Base-by-base conservation (phyloP, 75 land plant genomes). In the Cryptomeria japonica region DNA sequence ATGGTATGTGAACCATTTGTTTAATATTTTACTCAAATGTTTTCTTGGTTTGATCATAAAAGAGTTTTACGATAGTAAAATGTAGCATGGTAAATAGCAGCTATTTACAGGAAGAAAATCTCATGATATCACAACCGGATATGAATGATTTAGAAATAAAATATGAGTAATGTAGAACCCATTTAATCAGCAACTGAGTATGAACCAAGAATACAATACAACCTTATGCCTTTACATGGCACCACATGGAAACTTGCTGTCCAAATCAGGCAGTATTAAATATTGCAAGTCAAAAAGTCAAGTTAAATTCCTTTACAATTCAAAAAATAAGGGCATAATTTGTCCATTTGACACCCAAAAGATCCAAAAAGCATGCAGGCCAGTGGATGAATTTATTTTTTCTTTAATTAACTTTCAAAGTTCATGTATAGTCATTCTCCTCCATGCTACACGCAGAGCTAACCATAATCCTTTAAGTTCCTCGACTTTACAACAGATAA, bases 261-360 rank as follows among this genome's bases (percentile, higher is more conserved):
- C 77, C 37, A 75, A 12, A 75, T 10, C 85, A 84, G 34, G 14
- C n/a, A 47, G 34, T 9, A n/a, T 16, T 44, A 31, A 28, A 3
- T n/a, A 31, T 42, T 82, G 46, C 16, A 79, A 61, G 25, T 7
- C 46, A 49, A n/a, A 44, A 46, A 44, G 39, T 49, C 36, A 76
- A 51, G 64, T 80, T 28, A 46, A 82, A 28, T 28, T 82, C 14
- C 49, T 46, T 82, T 83, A 80, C 84, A n/a, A n/a, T n/a, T n/a
- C n/a, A n/a, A n/a, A n/a, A n/a, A n/a, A n/a, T n/a, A n/a, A n/a
- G n/a, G n/a, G n/a, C n/a, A n/a, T n/a, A n/a, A n/a, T n/a, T n/a
- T n/a, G n/a, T n/a, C n/a, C n/a, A n/a, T n/a, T n/a, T n/a, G n/a
- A n/a, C n/a, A n/a, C n/a, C n/a, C n/a, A n/a, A n/a, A n/a, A n/a